Evolutionary conservation across 768 basidiomycete genomes (phyloP), one percentile per base, ranked within the genome.

Genomic region (Trametes cubensis): DNA sequence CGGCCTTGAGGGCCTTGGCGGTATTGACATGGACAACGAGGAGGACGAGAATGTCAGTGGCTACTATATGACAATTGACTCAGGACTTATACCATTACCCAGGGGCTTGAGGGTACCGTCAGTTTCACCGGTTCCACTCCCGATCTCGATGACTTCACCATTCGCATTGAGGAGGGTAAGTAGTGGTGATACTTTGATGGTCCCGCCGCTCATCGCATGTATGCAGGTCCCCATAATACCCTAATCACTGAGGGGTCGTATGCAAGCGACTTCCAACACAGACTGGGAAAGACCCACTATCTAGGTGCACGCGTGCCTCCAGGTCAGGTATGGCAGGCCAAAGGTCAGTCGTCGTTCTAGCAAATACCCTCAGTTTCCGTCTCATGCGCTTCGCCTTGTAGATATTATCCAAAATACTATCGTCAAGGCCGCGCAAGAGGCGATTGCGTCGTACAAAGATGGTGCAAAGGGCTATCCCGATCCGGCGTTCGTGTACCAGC

Each of bases 1-100:
- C 65, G 94, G 94, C 0, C 75, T 95, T 30, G 94, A 98, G 68
- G 95, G 95, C 0, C 76, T 95, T 1, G 95, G 96, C 15, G 86
- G 83, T 3, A 62, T 98, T 25, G 86, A 90, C 60, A 82, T 97
- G 80, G 88, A 90, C 52, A 89, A 85, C 0, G 86, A 88, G 34
- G 86, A 88, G 68, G 78, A 88, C 52, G 85, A 90, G 63, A 83
- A 90, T 72, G 93, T 94, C 66, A 23, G 83, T 73, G n/a, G 44
- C 53, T 40, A 55, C 47, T 13, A 18, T 56, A 48, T n/a, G 58
- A 68, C 20, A 67, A 52, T 30, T 21, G 21, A 57, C 46, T 25
- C 55, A 54, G 11, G 38, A n/a, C 45, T 59, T 25, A 23, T 17
- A 4, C 14, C 3, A 4, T 14, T 13, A n/a, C 58, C 8, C 66